phyloP scores from a whole-genome alignment of 75 land plant genomes.

The Cunninghamia lanceolata region DNA sequence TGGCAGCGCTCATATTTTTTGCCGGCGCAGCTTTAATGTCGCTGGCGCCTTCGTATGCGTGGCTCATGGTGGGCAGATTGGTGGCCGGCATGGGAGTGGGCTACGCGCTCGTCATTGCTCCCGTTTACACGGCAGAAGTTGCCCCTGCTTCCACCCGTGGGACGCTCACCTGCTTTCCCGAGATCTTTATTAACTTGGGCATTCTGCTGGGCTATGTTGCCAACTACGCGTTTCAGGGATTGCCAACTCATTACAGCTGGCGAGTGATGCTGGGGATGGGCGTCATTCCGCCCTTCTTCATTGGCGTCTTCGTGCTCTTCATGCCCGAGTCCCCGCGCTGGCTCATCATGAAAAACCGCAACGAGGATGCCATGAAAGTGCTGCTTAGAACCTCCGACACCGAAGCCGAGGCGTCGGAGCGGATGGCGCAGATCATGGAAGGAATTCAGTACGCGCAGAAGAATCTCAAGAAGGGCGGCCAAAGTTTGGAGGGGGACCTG shows the following conservation, averaged over 20 bases:
- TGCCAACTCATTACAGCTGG: constrained; percentile 42
- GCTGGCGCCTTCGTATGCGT: too few relatives aligned
- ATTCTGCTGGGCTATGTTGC: constrained; percentile 51
- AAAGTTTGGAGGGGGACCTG: not conserved
- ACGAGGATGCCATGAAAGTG: too few relatives aligned
- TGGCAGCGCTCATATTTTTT: too few relatives aligned
- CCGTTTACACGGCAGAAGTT: constrained; percentile 68
- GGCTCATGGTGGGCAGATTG: too few relatives aligned
- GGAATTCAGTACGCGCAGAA: not conserved
- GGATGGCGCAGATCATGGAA: not conserved
- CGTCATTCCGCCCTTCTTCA: too few relatives aligned
- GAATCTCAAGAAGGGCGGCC: not conserved
- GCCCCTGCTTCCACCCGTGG: constrained; percentile 46
- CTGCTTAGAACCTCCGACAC: not conserved
- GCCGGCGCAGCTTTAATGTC: too few relatives aligned
- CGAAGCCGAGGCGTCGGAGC: not conserved
- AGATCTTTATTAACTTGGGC: constrained; percentile 57
- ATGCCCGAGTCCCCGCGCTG: constrained; percentile 72
- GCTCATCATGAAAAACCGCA: constrained; percentile 14
- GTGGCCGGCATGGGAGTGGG: too few relatives aligned
- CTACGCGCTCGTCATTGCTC: constrained; percentile 33
- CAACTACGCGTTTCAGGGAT: constrained; percentile 35
- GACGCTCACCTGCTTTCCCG: constrained; percentile 50
- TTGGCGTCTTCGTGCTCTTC: constrained; percentile 33
- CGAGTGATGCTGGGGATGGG: constrained; percentile 55